Percentiles rank a stretch among this genome's conserved stretches.
Conservation (phyloP, 2,329 filamentous ascomycete genomes). For the Colletotrichum graminicola region DNA sequence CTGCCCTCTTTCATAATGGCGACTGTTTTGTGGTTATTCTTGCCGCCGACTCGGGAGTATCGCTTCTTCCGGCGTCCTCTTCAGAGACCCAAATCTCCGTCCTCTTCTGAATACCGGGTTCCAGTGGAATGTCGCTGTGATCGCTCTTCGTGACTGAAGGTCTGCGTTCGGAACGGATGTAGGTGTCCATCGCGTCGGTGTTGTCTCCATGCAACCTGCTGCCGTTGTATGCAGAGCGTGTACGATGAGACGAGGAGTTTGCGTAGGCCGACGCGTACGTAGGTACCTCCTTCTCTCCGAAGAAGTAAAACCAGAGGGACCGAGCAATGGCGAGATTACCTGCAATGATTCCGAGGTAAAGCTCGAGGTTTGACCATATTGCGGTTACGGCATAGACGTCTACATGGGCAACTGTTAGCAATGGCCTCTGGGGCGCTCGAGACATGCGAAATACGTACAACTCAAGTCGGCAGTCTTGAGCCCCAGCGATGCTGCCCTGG, state of each 20-base stretch:
- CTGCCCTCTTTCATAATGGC: neutral
- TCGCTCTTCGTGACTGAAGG: conserved; percentile 42
- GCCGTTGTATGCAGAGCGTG: conserved; percentile 29
- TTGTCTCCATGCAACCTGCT: conserved; percentile 41
- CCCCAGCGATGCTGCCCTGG: conserved; percentile 45
- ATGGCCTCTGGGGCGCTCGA: neutral
- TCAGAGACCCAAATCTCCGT: conserved; percentile 44
- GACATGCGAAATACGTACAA: conserved; percentile 40
- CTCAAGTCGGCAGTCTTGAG: conserved; percentile 45
- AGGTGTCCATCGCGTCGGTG: conserved; percentile 31
- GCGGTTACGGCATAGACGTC: conserved; percentile 51
- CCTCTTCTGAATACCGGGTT: conserved; percentile 44
- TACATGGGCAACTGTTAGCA: conserved; percentile 24
- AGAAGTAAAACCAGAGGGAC: conserved; percentile 45
- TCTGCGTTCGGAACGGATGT: conserved; percentile 32
- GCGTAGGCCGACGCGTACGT: conserved; percentile 8
- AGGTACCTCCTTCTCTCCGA: conserved; percentile 28
- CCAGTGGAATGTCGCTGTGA: conserved; percentile 43
- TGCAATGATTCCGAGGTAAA: conserved; percentile 54
- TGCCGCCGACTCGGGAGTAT: neutral
- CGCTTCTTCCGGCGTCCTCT: conserved; percentile 28
- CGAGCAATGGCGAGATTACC: conserved; percentile 48
- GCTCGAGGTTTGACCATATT: conserved; percentile 55
- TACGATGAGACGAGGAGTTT: conserved; percentile 29
- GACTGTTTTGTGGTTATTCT: neutral